A percentile compares a stretch with the other conserved stretches of the same genome.
phyloP scores from a whole-genome alignment of 2,329 filamentous ascomycete genomes.

The Fusarium illudens region DNA sequence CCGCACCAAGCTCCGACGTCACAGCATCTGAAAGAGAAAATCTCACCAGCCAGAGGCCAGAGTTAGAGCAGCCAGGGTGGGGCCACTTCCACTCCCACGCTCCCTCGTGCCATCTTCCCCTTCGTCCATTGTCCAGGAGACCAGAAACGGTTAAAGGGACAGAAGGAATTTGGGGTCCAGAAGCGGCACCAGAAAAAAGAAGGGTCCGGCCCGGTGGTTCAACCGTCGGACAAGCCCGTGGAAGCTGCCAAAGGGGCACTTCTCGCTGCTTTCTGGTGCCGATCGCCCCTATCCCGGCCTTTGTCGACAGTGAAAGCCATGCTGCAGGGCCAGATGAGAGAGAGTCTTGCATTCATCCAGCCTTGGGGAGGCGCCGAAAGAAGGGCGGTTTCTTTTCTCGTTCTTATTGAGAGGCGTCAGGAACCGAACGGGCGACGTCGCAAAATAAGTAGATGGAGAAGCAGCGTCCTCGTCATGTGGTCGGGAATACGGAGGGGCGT shows the following conservation, averaged over 20 bases:
- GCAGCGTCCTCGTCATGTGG: not conserved
- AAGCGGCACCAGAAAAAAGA: conserved; percentile 13
- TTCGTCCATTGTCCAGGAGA: not conserved
- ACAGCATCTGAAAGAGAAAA: conserved; percentile 16
- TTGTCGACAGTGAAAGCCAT: not conserved
- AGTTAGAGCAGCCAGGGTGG: not conserved
- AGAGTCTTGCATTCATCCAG: not conserved
- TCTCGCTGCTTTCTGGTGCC: not conserved
- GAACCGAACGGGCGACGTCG: not conserved
- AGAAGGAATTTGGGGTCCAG: conserved; percentile 4
- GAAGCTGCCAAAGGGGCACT: conserved; percentile 1
- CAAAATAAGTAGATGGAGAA: not conserved
- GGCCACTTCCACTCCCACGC: not conserved
- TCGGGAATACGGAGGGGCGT: not conserved
- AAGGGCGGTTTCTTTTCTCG: not conserved
- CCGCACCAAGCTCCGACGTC: conserved; percentile 28
- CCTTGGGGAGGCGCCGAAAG: not conserved
- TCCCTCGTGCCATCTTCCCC: conserved; percentile 1
- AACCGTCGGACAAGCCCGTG: conserved; percentile 12
- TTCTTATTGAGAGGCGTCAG: not conserved
- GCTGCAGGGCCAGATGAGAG: not conserved
- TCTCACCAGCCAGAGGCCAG: conserved; percentile 2
- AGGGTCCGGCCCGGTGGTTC: conserved; percentile 22
- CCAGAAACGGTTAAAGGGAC: not conserved
- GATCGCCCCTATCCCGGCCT: conserved; percentile 11